Conservation (phyloP, 306 rosid genomes). For the Hippophae tibetana region DNA sequence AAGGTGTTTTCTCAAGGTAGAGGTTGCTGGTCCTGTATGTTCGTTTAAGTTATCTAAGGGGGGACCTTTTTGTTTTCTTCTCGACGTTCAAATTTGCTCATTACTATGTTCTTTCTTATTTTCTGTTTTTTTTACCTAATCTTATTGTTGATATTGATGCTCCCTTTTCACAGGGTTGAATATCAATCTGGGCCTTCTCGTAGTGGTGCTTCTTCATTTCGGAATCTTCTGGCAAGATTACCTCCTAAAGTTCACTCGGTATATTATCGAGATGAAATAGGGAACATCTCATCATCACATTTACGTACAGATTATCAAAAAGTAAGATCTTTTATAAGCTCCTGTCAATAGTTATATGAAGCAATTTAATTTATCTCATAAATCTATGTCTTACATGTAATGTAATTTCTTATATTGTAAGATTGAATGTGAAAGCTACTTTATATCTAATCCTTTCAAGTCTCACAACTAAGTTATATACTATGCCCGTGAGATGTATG, state of each 20-base stretch:
- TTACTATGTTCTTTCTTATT: background rate
- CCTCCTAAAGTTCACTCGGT: conserved; percentile 97
- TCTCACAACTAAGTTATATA: background rate
- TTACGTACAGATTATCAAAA: conserved; percentile 56
- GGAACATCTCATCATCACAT: conserved; percentile 89
- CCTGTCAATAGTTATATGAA: background rate
- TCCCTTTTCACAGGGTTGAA: conserved; percentile 66
- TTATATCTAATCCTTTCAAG: too few relatives aligned
- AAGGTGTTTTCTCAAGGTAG: conserved; percentile 90
- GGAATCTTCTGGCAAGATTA: conserved; percentile 62
- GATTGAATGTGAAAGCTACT: background rate
- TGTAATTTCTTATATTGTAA: background rate
- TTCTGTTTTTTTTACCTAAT: conserved; percentile 2
- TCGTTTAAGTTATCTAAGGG: background rate
- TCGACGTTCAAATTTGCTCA: background rate
- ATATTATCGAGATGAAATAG: conserved; percentile 80
- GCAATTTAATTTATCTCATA: background rate
- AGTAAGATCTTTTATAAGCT: conserved; percentile 28
- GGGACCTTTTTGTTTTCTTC: conserved; percentile 2
- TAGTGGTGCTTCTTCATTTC: conserved; percentile 69
- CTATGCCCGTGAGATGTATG: background rate
- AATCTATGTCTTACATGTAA: background rate
- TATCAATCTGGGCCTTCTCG: conserved; percentile 60
- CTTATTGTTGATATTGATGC: conserved; percentile 9
- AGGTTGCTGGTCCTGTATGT: conserved; percentile 15